Evolutionary conservation across 176 grass and related monocot species (phyloP).

Genomic region (Oryza brachyantha): DNA sequence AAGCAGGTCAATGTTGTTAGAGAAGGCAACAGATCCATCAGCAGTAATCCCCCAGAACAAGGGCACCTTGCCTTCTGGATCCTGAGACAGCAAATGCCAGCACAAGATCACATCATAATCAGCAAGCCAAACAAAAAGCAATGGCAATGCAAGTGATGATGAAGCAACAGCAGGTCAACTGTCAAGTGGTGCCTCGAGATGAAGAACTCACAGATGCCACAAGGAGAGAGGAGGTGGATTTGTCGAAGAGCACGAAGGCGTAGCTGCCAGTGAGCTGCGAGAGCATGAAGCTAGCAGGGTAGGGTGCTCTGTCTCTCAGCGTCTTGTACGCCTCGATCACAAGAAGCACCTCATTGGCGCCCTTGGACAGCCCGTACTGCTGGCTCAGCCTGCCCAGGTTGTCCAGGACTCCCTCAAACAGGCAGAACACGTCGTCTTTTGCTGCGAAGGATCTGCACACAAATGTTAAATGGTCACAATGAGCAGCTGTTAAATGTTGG

Average conservation of each 20-base stretch:
- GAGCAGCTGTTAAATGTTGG: background rate
- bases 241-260: conserved; percentile 92
- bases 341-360: conserved; percentile 68
- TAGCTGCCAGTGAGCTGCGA: conserved; percentile 72
- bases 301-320: conserved; percentile 76
- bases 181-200: background rate
- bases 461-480: background rate
- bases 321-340: conserved; percentile 89
- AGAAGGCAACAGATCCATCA: conserved; percentile 80
- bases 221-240: conserved; percentile 65
- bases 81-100: conserved; percentile 7
- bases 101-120: background rate
- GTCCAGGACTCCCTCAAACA: conserved; percentile 82
- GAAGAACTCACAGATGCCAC: conserved; percentile 64
- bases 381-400: conserved; percentile 69
- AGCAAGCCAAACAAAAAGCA: background rate
- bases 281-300: conserved; percentile 85
- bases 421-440: conserved; percentile 88
- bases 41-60: conserved; percentile 86
- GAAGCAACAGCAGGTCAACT: background rate
- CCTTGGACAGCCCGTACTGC: conserved; percentile 92
- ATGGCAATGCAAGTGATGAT: background rate
- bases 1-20: conserved; percentile 69
- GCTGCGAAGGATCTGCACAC: conserved; percentile 67
- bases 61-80: conserved; percentile 71